phyloP scores from a whole-genome alignment of 305 asterid genomes.

The Fraxinus latifolia region DNA sequence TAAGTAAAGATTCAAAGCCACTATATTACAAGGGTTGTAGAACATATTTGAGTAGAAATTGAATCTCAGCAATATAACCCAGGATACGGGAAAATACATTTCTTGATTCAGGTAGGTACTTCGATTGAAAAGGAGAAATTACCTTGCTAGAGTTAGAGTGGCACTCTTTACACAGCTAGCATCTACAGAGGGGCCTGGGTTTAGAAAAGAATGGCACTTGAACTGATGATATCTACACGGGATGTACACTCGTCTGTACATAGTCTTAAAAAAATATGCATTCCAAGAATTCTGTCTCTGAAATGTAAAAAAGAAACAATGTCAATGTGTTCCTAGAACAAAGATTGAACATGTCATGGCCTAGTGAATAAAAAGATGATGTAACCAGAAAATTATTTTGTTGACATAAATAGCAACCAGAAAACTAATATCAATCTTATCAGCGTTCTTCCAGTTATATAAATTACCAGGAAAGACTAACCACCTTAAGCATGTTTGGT shows the following conservation, averaged over 20 bases:
- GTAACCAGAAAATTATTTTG: background rate
- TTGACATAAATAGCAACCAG: background rate
- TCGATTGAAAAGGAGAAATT: slow-evolving; percentile 17
- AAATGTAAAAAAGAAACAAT: slow-evolving; percentile 25
- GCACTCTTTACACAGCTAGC: slow-evolving; percentile 51
- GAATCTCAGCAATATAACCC: background rate
- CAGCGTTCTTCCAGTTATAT: background rate
- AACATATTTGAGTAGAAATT: background rate
- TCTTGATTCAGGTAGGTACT: background rate
- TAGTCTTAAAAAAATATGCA: slow-evolving; percentile 42
- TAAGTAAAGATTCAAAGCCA: background rate
- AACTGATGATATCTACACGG: slow-evolving; percentile 41
- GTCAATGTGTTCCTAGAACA: slow-evolving; percentile 22
- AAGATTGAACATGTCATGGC: slow-evolving; percentile 1
- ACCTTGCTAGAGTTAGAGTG: slow-evolving; percentile 53
- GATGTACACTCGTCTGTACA: slow-evolving; percentile 37
- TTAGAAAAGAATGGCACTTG: slow-evolving; percentile 59
- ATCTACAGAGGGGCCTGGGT: slow-evolving; percentile 43
- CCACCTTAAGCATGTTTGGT: background rate
- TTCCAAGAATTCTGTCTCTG: slow-evolving; percentile 58
- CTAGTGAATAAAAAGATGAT: background rate
- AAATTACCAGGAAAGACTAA: background rate
- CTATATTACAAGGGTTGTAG: background rate
- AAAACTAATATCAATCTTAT: slow-evolving; percentile 1
- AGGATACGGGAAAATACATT: background rate